Evolutionary conservation across 106 monocot species (phyloP).

Genomic region (Ottelia alismoides): DNA sequence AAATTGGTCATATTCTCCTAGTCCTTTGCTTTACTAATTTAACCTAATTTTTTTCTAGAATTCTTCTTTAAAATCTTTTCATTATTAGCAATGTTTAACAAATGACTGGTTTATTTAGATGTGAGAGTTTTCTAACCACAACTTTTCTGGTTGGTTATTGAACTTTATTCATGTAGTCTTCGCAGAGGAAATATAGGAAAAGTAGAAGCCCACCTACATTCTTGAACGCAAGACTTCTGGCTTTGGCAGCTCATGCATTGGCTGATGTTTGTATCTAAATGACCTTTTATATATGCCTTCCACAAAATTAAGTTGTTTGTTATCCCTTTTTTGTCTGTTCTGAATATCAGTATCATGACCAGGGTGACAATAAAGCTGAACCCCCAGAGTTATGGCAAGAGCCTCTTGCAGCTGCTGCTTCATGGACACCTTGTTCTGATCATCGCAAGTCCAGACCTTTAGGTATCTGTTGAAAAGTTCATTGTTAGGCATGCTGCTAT

Average conservation of each 20-base stretch:
- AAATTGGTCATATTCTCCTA: too few species aligned
- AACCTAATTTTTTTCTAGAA: too few species aligned
- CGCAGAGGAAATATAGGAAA: conserved; percentile 17
- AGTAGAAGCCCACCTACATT: conserved; percentile 18
- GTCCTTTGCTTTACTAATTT: too few species aligned
- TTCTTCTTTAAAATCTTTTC: too few species aligned
- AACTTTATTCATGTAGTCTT: neutral
- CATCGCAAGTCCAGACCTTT: conserved; percentile 26
- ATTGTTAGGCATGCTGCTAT: neutral
- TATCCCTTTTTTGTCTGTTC: too few species aligned
- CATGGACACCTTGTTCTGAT: conserved; percentile 83
- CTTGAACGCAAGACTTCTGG: conserved; percentile 54
- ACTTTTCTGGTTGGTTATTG: too few species aligned
- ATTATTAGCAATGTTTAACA: too few species aligned
- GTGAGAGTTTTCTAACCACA: too few species aligned
- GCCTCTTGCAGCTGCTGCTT: conserved; percentile 29
- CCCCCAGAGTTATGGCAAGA: conserved; percentile 74
- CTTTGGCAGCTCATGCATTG: conserved; percentile 85
- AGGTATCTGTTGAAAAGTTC: too few species aligned
- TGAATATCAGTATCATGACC: neutral
- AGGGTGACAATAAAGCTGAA: conserved; percentile 58
- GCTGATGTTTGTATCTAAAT: conserved; percentile 94
- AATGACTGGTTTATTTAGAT: too few species aligned
- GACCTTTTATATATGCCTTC: too few species aligned
- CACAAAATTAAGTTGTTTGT: too few species aligned